These are phyloP conservation scores for Silene coronaria DNA, from an alignment of 179 eudicot species.

Conservation along the genomic window DNA sequence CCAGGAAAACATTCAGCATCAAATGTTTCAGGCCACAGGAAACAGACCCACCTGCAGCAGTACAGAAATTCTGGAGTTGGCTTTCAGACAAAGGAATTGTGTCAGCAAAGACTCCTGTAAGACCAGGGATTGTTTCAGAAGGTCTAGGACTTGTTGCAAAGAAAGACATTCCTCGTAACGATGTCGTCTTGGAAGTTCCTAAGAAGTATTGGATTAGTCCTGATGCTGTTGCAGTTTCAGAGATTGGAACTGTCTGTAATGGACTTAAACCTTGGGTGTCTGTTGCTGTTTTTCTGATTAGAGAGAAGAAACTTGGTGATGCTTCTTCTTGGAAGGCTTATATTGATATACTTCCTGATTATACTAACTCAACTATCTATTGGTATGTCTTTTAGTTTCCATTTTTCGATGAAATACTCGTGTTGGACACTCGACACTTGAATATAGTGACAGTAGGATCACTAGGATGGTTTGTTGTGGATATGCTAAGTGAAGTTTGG, in stretches of 20 bases:
- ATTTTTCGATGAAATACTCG: background rate
- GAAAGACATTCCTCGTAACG: slow-evolving; percentile 61
- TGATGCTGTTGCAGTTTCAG: slow-evolving; percentile 64
- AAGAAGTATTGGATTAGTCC: slow-evolving; percentile 80
- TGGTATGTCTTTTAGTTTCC: slow-evolving; percentile 54
- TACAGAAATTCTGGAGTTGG: slow-evolving; percentile 92
- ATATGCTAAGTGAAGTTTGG: slow-evolving; percentile 26
- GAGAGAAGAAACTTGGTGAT: slow-evolving; percentile 46
- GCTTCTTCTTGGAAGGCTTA: slow-evolving; percentile 62
- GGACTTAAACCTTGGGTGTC: slow-evolving; percentile 90
- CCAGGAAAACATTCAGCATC: slow-evolving; percentile 27
- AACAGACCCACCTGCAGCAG: slow-evolving; percentile 29
- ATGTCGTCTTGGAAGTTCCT: slow-evolving; percentile 90
- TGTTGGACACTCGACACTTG: background rate
- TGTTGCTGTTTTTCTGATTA: slow-evolving; percentile 76
- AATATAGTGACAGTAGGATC: too few relatives aligned
- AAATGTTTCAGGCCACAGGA: slow-evolving; percentile 35
- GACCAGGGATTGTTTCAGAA: slow-evolving; percentile 61
- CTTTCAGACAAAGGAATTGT: slow-evolving; percentile 60
- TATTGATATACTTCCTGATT: slow-evolving; percentile 62
- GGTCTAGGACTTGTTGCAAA: slow-evolving; percentile 82
- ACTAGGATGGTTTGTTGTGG: too few relatives aligned
- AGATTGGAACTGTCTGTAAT: slow-evolving; percentile 63
- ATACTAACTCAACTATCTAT: slow-evolving; percentile 70
- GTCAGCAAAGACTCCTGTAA: slow-evolving; percentile 53